Evolutionary conservation across 176 grass and related monocot species (phyloP).

Genomic region (Musa troglodytarum): DNA sequence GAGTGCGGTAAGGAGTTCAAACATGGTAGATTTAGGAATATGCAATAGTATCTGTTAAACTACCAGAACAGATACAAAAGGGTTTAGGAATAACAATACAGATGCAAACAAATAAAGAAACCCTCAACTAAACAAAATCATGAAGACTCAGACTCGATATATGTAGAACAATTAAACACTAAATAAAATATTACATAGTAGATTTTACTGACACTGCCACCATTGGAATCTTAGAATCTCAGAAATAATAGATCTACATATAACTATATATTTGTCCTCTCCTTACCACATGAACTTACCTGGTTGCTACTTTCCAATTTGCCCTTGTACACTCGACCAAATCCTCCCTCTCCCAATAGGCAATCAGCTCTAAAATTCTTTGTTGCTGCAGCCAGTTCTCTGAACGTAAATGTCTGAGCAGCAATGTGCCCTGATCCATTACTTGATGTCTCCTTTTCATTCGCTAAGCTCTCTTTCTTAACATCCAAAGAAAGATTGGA

Average conservation of each 20-base stretch:
- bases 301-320: slow-evolving; percentile 45
- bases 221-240: too few species aligned
- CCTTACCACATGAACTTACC: slow-evolving; percentile 14
- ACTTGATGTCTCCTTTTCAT: slow-evolving; percentile 11
- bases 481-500: slow-evolving; percentile 2
- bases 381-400: slow-evolving; percentile 47
- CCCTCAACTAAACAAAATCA: too few species aligned
- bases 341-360: slow-evolving; percentile 64
- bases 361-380: slow-evolving; percentile 55
- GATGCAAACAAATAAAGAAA: too few species aligned
- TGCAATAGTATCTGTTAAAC: too few species aligned
- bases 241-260: too few species aligned
- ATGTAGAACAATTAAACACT: too few species aligned
- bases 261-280: too few species aligned
- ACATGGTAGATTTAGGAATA: not conserved
- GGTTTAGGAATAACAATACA: too few species aligned
- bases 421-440: slow-evolving; percentile 41
- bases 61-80: too few species aligned
- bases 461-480: not conserved
- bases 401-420: slow-evolving; percentile 60
- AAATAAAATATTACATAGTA: too few species aligned
- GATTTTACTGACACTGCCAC: too few species aligned
- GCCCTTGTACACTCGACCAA: slow-evolving; percentile 67
- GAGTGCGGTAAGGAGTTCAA: not conserved
- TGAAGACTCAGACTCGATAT: too few species aligned